Conservation (phyloP, 228 moss, liverwort and hornwort genomes). For the Sphagnum magellanicum region DNA sequence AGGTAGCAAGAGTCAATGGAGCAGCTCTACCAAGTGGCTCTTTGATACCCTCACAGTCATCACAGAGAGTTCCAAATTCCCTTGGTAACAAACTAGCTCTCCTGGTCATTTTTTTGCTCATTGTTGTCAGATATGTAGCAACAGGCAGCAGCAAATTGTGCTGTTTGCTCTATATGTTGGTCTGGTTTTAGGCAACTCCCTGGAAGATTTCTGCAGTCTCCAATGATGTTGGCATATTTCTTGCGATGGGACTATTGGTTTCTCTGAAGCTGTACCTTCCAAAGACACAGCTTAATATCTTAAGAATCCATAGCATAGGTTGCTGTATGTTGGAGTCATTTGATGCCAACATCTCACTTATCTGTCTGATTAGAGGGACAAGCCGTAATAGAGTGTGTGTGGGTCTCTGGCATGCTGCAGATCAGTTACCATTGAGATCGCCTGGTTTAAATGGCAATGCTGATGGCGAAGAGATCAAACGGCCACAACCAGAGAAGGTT, state of each 20-base stretch:
- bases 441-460: not conserved
- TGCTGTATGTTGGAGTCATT: not conserved
- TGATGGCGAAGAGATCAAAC: constrained; percentile 1
- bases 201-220: too few relatives aligned
- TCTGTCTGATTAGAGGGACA: not conserved
- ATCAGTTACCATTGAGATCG: not conserved
- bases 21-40: constrained; percentile 51
- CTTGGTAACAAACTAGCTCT: constrained; percentile 13
- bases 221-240: too few relatives aligned
- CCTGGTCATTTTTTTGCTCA: not conserved
- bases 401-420: constrained; percentile 14
- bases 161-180: too few relatives aligned
- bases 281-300: not conserved
- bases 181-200: too few relatives aligned
- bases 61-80: constrained; percentile 11
- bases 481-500: not conserved
- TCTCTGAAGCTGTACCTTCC: not conserved
- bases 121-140: too few relatives aligned
- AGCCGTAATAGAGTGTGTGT: not conserved
- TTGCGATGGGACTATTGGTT: too few relatives aligned
- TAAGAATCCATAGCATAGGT: not conserved
- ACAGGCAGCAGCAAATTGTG: too few relatives aligned
- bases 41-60: constrained; percentile 33
- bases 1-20: constrained; percentile 62
- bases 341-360: not conserved